These are phyloP conservation scores for Davidsoniella neocaledoniae DNA, from an alignment of 2,329 filamentous ascomycete species.

Conservation along the genomic window DNA sequence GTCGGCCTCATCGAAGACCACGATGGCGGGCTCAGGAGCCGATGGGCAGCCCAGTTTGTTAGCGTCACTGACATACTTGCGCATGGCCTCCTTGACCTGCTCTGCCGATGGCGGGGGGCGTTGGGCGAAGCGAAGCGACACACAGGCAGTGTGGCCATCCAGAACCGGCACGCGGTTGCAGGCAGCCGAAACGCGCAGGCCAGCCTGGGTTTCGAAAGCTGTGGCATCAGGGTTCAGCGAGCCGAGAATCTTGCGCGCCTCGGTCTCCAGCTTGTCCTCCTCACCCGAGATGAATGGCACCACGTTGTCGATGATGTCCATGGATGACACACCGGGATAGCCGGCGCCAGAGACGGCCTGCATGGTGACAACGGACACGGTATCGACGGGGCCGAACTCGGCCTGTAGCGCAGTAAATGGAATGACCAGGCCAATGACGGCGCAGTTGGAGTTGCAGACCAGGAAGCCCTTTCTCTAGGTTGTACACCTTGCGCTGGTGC, in stretches of 20 bases:
- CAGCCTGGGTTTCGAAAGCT: conserved; percentile 57
- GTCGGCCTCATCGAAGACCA: conserved; percentile 78
- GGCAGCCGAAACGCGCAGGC: conserved; percentile 63
- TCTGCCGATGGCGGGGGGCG: conserved; percentile 58
- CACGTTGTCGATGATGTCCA: conserved; percentile 94
- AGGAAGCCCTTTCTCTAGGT: conserved; percentile 74
- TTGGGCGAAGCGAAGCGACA: conserved; percentile 67
- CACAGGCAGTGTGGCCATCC: conserved; percentile 90
- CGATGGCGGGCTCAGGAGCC: conserved; percentile 65
- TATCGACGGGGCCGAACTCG: conserved; percentile 67
- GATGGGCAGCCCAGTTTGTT: conserved; percentile 73
- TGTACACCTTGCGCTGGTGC: conserved; percentile 62
- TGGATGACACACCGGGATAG: conserved; percentile 75
- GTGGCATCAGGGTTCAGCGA: conserved; percentile 52
- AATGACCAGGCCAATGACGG: conserved; percentile 89
- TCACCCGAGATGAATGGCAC: conserved; percentile 87
- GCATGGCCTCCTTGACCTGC: conserved; percentile 61
- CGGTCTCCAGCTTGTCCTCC: conserved; percentile 90
- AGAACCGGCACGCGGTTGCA: conserved; percentile 93
- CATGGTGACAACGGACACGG: conserved; percentile 70
- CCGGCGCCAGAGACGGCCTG: conserved; percentile 90
- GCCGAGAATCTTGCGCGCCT: conserved; percentile 89
- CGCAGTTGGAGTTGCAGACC: conserved; percentile 96
- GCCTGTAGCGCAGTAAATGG: conserved; percentile 82
- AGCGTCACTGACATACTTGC: conserved; percentile 66